Conservation (phyloP, 164 flowering plant genomes). For the Vitis riparia region DNA sequence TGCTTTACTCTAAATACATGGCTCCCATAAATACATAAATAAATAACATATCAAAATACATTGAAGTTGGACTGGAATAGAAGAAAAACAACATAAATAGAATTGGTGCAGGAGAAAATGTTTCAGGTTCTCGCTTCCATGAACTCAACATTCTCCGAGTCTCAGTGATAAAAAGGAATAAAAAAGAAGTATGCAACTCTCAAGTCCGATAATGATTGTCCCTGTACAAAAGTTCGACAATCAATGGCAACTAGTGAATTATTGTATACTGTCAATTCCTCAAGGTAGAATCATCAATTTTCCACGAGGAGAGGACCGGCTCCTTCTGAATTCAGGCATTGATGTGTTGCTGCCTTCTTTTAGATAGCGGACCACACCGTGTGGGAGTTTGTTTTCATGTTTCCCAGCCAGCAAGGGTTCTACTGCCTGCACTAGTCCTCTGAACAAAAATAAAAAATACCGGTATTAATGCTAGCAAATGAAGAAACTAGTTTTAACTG, state of each 20-base stretch:
- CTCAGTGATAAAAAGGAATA: not conserved
- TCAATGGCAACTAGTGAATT: not conserved
- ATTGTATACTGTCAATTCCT: conserved; percentile 9
- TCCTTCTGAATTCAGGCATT: conserved; percentile 52
- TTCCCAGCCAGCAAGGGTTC: conserved; percentile 37
- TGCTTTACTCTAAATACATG: not conserved
- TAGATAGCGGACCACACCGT: conserved; percentile 20
- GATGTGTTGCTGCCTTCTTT: conserved; percentile 48
- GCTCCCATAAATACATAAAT: not conserved
- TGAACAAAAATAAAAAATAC: conserved; percentile 19
- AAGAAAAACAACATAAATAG: not conserved
- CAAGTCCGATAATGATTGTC: no score
- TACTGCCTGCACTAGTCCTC: conserved; percentile 36
- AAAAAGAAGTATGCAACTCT: conserved; percentile 5
- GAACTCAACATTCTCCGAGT: not conserved
- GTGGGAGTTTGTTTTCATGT: conserved; percentile 41
- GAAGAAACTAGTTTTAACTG: not conserved
- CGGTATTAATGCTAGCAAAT: not conserved
- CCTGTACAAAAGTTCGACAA: conserved; percentile 18
- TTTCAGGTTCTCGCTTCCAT: not conserved
- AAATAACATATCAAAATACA: not conserved
- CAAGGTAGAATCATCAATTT: conserved; percentile 49
- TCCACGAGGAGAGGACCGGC: conserved; percentile 72
- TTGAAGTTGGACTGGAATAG: not conserved
- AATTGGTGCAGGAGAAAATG: not conserved